phyloP scores from a whole-genome alignment of 257 asterid genomes.

The Solanum sejunctum region DNA sequence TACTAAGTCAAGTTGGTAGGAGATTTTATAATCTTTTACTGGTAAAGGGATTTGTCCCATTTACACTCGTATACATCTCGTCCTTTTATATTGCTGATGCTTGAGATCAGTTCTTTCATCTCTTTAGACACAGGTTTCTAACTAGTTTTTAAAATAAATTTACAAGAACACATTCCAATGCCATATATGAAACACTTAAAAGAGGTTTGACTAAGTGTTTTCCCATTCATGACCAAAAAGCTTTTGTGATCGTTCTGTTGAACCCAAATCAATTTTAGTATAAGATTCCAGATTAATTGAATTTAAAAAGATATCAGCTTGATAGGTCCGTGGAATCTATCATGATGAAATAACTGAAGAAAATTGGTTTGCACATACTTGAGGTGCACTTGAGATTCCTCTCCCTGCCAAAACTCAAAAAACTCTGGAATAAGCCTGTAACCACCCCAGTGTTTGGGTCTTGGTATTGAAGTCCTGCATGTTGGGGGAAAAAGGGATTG shows the following conservation, averaged over 20 bases:
- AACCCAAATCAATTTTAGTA: not conserved
- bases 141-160: not conserved
- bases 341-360: not conserved
- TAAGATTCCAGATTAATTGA: not conserved
- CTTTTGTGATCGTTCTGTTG: not conserved
- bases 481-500: not conserved
- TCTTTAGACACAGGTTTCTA: not conserved
- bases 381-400: conserved; percentile 37
- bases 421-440: conserved; percentile 60
- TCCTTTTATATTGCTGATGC: not conserved
- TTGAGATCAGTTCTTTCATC: not conserved
- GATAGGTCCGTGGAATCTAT: not conserved
- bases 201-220: not conserved
- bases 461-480: conserved; percentile 48
- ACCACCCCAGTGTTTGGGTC: conserved; percentile 77
- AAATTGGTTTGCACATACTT: not conserved
- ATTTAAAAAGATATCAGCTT: not conserved
- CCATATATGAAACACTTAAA: not conserved
- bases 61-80: not conserved
- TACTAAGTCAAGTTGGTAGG: not conserved
- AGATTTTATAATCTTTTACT: not conserved
- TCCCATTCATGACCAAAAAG: not conserved
- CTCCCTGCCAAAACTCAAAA: conserved; percentile 92
- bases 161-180: not conserved
- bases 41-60: not conserved